Base-by-base conservation (phyloP, 73 alveolate species). In the Symbiodinium natans region DNA sequence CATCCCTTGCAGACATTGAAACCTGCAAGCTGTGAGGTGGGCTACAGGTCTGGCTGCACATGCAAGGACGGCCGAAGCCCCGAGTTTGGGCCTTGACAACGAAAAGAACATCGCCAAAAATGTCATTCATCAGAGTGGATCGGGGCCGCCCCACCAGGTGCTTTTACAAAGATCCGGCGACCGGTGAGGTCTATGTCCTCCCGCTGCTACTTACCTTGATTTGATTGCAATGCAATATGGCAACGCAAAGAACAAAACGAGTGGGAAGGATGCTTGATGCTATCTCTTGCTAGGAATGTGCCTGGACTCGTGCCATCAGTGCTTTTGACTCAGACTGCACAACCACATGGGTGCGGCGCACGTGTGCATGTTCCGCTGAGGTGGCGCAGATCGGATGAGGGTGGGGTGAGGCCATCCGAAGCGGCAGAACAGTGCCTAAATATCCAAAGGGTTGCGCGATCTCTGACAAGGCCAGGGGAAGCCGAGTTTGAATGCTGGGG, bases 251-350 rank as follows among this genome's bases (percentile, higher is more conserved):
- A 7, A 1, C 33, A 56, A 56, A 25, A 56, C 10, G 36, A 15
- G 19, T 7, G 75, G 8, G 77, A 27, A 63, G 3, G 15, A 13
- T 63, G 10, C 25, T 29, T 23, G 10, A 23, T 21, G 77, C 34
- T 63, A 9, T 9, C 13, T 46, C 59, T 46, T 46, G 59, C 21
- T 25, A 88, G 95, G 95, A 88, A 88, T 33, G 63, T 38, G 33
- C 86, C 95, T 40, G 95, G 95, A 17, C 82, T 88, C 27, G 95
- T 88, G 74, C 95, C 95, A 10, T 88, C 95, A 8, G 95, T 88
- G 95, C 29, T 7, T 40, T 34, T 43, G 15, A n/a, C 95, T 68
- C 31, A 88, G 68, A 13, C 42, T 63, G 77, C 31, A 23, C 77
- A 63, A 2, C 0, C 74, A 21, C 40, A 13, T 21, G 36, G 36